phyloP scores from a whole-genome alignment of 805 yeast genomes.

The Millerago galiae region DNA sequence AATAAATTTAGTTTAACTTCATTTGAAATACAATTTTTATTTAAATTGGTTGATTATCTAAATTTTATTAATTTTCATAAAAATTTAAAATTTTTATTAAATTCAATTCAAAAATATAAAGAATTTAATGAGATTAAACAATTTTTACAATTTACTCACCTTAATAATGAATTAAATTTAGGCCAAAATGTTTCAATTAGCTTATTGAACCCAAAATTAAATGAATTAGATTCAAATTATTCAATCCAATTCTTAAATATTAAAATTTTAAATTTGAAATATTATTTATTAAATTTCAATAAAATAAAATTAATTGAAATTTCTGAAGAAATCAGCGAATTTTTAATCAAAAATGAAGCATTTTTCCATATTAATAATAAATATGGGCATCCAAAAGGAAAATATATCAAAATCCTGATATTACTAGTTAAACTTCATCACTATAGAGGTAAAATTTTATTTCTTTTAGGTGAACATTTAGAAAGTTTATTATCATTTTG shows the following conservation, averaged over 20 bases:
- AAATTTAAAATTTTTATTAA: conserved; percentile 8
- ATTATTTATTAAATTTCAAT: conserved; percentile 11
- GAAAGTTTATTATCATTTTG: conserved; percentile 34
- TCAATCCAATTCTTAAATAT: conserved; percentile 6
- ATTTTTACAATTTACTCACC: conserved; percentile 11
- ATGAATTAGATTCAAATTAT: conserved; percentile 1
- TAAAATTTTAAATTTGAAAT: conserved; percentile 13
- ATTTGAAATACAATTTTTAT: conserved; percentile 16
- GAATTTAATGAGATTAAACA: conserved; percentile 6
- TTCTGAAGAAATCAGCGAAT: conserved; percentile 2
- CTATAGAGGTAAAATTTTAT: conserved; percentile 14
- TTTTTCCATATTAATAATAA: conserved; percentile 13
- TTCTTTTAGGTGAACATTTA: conserved; percentile 16
- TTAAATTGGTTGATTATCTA: conserved; percentile 15
- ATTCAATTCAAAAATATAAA: conserved; percentile 10
- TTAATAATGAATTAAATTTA: conserved; percentile 12
- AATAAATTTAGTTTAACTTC: conserved; percentile 9
- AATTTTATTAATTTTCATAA: conserved; percentile 17
- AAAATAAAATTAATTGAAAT: conserved; percentile 7
- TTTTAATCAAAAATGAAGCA: neutral
- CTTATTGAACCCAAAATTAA: conserved; percentile 4
- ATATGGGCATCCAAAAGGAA: conserved; percentile 5
- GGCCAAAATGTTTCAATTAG: conserved; percentile 7
- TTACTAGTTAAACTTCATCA: conserved; percentile 14
- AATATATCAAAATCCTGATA: conserved; percentile 7